Base-by-base conservation (phyloP, 2,329 filamentous ascomycete genomes). In the Curvularia sp. region DNA sequence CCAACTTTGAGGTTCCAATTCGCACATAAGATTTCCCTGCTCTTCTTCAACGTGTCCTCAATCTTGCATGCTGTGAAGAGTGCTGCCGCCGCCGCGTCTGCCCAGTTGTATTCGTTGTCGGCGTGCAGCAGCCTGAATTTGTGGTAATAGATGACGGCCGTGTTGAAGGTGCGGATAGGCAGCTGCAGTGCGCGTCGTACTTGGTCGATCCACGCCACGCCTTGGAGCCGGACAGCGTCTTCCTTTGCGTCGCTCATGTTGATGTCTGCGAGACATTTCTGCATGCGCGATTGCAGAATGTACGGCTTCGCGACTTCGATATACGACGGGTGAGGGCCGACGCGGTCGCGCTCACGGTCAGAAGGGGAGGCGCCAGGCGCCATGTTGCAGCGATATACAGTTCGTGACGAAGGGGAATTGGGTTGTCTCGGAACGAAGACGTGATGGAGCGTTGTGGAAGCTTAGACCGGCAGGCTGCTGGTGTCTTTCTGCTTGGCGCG, bases 11-110 rank as follows among this genome's bases (percentile, higher is more conserved):
- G 81, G 72, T 97, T 97, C 78, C 94, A 92, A 24, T 92, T 89
- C 0, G 93, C 93, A 58, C 92, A 96, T 15, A 98, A 83, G 61
- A 99, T 96, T 63, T 99, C 95, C 57, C 87, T 88, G 3, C 92
- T 96, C 81, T 98, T 98, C 80, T 99, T 99, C 66, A 97, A 86
- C 0, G 95, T 99, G 77, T 99, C 95, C 78, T 99, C 95, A 46
- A 96, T 93, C 80, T 99, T 99, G 83, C 94, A 98, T 2, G 93
- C 93, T 2, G 93, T 91, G 72, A 98, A 94, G 8, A 99, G 82
- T 24, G 92, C 90, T 0, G 95, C 92, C 6, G 95, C 86, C 0
- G 94, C 92, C 1, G 92, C 93, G 74, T 98, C 94, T 80, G 82
- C 78, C 73, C 88, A 93, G 75, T 90, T 91, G 77, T 96, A 97